Conservation (phyloP, 2,329 filamentous ascomycete species). For the Aspergillus sp. region DNA sequence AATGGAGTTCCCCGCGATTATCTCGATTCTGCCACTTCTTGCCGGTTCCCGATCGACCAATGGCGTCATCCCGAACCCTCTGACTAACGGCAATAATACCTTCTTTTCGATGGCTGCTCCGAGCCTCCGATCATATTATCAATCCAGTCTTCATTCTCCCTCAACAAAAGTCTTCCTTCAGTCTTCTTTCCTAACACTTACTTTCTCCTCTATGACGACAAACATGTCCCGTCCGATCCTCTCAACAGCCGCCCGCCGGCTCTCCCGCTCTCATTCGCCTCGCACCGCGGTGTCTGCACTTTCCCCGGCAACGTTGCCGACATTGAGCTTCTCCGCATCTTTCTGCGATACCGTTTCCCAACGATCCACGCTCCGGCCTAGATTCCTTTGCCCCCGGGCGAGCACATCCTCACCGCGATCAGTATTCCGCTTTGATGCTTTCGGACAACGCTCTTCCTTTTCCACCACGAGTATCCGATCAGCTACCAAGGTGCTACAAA, state of each 20-base stretch:
- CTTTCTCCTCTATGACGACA: neutral
- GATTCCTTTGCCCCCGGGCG: neutral
- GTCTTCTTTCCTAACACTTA: neutral
- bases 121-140: conserved; percentile 25
- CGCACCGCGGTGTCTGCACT: conserved; percentile 20
- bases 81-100: conserved; percentile 30
- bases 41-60: conserved; percentile 32
- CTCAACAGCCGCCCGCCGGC: conserved; percentile 26
- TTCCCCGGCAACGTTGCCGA: conserved; percentile 25
- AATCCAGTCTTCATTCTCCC: conserved; percentile 7
- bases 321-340: conserved; percentile 33
- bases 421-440: neutral
- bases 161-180: conserved; percentile 4
- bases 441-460: conserved; percentile 32
- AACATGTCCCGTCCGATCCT: conserved; percentile 36
- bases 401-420: neutral
- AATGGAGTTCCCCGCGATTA: conserved; percentile 14
- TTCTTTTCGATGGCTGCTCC: conserved; percentile 17
- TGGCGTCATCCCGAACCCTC: conserved; percentile 27
- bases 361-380: conserved; percentile 15
- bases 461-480: conserved; percentile 36
- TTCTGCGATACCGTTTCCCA: conserved; percentile 25
- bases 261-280: conserved; percentile 23
- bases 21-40: conserved; percentile 29
- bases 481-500: conserved; percentile 54